Base-by-base conservation (phyloP, 1,139 yeast species). In the Chernovozyma aurita region DNA sequence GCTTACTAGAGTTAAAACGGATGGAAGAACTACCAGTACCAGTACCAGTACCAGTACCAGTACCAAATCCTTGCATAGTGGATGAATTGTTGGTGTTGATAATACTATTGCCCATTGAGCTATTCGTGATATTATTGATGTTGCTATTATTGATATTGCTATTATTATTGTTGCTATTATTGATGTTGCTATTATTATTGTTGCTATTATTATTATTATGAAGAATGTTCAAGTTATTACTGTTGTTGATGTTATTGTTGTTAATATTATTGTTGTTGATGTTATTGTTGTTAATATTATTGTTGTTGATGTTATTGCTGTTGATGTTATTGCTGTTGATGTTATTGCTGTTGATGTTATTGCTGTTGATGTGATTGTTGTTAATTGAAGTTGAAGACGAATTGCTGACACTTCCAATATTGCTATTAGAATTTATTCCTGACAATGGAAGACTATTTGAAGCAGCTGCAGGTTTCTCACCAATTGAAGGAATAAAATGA, bases 1-100 rank as follows among this genome's bases (percentile, higher is more conserved):
- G 52, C 39, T 61, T 64, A 35, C 55, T 60, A 30, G 66, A 51
- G 36, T 50, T 49, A 39, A 59, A 44, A 32, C 50, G 54, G 32
- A 26, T 28, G 15, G 38, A 20, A 31, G 36, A 28, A 35, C 39
- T 28, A 33, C 31, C 32, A 13, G 32, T 32, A n/a, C 36, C 33
- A 8, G 13, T 24, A 5, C 13, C 6, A 5, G 14, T 7, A 7
- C 22, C 22, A 7, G 22, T 20, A 20, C 22, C 22, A 20, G 6
- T 6, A 9, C 6, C 6, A 20, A 9, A 7, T 20, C 22, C 22
- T 20, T 20, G 22, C 8, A 20, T 6, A 20, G 22, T 20, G 9
- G 8, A 6, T 9, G 6, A 9, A 9, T 7, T 7, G 9, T 9
- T 9, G 6, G 8, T 9, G 8, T 7, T 6, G 9, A 9, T 7